These are phyloP conservation scores for Colletotrichum sp. DNA, from an alignment of 2,329 filamentous ascomycete genomes.

Conservation along the genomic window DNA sequence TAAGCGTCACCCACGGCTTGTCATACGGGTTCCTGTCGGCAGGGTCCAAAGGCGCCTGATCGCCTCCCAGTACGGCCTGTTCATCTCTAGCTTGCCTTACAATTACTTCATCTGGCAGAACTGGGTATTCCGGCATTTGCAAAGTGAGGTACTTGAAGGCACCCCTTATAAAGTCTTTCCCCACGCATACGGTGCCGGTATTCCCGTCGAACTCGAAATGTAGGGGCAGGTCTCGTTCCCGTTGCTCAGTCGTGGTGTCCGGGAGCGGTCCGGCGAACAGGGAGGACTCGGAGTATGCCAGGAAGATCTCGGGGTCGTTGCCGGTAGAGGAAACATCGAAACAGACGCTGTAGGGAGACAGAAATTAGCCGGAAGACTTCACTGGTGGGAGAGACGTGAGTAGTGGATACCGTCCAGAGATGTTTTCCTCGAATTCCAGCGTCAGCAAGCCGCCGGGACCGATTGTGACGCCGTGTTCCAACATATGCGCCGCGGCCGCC, in stretches of 20 bases:
- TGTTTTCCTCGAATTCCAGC: slow-evolving; percentile 45
- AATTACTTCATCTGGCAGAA: slow-evolving; percentile 20
- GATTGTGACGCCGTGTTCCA: slow-evolving; percentile 27
- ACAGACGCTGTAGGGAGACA: slow-evolving; percentile 31
- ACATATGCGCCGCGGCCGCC: slow-evolving; percentile 5
- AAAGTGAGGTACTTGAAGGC: slow-evolving; percentile 50
- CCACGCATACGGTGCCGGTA: slow-evolving; percentile 37
- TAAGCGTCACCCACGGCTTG: slow-evolving; percentile 34
- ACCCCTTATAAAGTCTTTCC: slow-evolving; percentile 34
- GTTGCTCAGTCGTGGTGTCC: slow-evolving; percentile 28
- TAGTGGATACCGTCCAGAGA: slow-evolving; percentile 37
- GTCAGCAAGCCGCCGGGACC: slow-evolving; percentile 37
- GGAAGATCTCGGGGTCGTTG: slow-evolving; percentile 29
- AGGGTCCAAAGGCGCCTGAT: background rate
- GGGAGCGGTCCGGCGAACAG: slow-evolving; percentile 23
- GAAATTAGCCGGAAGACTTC: background rate
- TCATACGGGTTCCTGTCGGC: slow-evolving; percentile 17
- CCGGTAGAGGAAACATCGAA: slow-evolving; percentile 32
- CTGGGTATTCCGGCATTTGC: slow-evolving; percentile 40
- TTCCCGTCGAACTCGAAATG: slow-evolving; percentile 30
- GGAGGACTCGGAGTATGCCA: slow-evolving; percentile 27
- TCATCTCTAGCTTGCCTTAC: slow-evolving; percentile 23
- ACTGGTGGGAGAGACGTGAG: background rate
- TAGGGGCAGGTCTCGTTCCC: slow-evolving; percentile 24
- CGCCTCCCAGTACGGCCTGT: slow-evolving; percentile 22